phyloP scores from a whole-genome alignment of 108 stramenopile species.

The Discostella stelligeroides region DNA sequence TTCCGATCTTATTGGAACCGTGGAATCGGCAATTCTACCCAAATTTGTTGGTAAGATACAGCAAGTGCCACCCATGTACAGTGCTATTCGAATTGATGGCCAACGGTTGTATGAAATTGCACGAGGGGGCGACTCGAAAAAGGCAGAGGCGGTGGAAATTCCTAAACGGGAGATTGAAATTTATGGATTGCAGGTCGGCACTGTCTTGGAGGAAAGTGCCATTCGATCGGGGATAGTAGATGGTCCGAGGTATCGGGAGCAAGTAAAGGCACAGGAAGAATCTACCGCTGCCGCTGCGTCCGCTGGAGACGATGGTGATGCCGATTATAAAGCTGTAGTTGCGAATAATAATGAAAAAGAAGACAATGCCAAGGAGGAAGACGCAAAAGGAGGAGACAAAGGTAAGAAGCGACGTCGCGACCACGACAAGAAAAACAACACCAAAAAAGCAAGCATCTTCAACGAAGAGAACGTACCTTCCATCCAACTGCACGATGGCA shows the following conservation, averaged over 20 bases:
- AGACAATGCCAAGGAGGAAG: conserved; percentile 1
- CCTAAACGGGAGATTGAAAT: conserved; percentile 58
- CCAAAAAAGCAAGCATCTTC: conserved; percentile 20
- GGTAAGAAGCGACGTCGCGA: conserved; percentile 21
- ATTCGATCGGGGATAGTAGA: conserved; percentile 39
- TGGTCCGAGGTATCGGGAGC: conserved; percentile 36
- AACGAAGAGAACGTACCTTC: conserved; percentile 31
- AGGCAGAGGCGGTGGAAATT: conserved; percentile 25
- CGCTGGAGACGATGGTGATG: conserved; percentile 14
- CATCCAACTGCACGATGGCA: not conserved
- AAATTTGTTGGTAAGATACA: conserved; percentile 79
- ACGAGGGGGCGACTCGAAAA: conserved; percentile 48
- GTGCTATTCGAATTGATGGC: conserved; percentile 84
- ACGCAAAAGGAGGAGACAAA: conserved; percentile 3
- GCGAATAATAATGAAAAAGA: not conserved
- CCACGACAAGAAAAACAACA: conserved; percentile 13
- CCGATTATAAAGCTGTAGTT: not conserved
- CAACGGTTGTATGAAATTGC: conserved; percentile 83
- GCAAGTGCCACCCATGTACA: conserved; percentile 92
- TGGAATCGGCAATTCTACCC: conserved; percentile 27
- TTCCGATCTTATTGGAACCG: too few relatives aligned
- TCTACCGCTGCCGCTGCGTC: conserved; percentile 3
- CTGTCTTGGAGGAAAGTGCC: conserved; percentile 14
- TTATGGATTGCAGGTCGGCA: conserved; percentile 41
- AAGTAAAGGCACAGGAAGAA: conserved; percentile 13